These are phyloP conservation scores for Jacaranda mimosifolia DNA, from an alignment of 257 asterid species.

Conservation along the genomic window DNA sequence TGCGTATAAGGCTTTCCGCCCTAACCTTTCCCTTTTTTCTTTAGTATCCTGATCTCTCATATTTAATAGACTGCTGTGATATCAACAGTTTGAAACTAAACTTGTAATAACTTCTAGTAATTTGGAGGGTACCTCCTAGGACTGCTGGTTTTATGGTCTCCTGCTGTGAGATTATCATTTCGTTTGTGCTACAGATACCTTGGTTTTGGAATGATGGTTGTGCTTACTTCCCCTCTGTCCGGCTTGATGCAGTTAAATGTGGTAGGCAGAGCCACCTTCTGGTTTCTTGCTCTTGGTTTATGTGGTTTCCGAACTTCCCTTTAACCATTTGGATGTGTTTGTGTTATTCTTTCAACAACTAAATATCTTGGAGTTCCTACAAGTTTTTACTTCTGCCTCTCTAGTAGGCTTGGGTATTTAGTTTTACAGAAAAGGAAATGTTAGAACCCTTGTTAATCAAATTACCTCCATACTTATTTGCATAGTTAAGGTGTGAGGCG, in stretches of 20 bases:
- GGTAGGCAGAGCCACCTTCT: slow-evolving; percentile 23
- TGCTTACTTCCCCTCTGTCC: slow-evolving; percentile 20
- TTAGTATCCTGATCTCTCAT: slow-evolving; percentile 9
- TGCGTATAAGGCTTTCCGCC: slow-evolving; percentile 18
- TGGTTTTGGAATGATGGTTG: slow-evolving; percentile 17
- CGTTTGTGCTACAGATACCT: slow-evolving; percentile 14
- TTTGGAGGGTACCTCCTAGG: slow-evolving; percentile 36
- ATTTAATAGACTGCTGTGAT: slow-evolving; percentile 10
- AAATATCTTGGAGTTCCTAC: slow-evolving; percentile 5
- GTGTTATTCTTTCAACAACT: neutral
- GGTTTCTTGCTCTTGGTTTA: slow-evolving; percentile 21
- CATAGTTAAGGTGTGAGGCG: no score
- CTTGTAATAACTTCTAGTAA: slow-evolving; percentile 42
- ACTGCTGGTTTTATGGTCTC: slow-evolving; percentile 26
- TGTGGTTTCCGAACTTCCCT: neutral
- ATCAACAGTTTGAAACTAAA: neutral
- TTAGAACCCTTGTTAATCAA: neutral
- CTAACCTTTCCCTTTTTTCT: slow-evolving; percentile 22
- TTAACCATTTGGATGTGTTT: slow-evolving; percentile 16
- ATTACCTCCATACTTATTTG: no score
- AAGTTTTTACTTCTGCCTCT: neutral
- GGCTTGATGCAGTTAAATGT: slow-evolving; percentile 8
- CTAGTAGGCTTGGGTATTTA: neutral
- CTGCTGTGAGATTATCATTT: slow-evolving; percentile 34
- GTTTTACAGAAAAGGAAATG: neutral